Evolutionary conservation across 2,329 filamentous ascomycete genomes (phyloP).

Genomic region (Cadophora sp.): DNA sequence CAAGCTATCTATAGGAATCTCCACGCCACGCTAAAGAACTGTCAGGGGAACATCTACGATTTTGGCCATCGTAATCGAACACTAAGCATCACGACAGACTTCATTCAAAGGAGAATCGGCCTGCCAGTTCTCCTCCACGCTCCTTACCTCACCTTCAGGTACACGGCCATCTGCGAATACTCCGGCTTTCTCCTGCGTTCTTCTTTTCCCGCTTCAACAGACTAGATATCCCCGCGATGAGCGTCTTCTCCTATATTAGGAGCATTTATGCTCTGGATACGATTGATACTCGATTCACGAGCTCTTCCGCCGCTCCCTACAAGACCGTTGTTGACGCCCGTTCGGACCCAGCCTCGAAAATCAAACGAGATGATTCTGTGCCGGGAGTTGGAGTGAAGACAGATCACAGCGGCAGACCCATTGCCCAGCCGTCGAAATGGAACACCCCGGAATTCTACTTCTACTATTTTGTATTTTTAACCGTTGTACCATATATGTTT

Average conservation of each 20-base stretch:
- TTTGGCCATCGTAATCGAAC: background rate
- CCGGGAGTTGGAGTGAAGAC: slow-evolving; percentile 42
- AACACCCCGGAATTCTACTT: slow-evolving; percentile 83
- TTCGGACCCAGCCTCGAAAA: slow-evolving; percentile 48
- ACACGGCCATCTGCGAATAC: slow-evolving; percentile 14
- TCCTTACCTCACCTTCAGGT: slow-evolving; percentile 21
- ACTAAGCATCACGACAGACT: slow-evolving; percentile 9
- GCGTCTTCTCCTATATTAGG: slow-evolving; percentile 50
- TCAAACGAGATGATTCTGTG: slow-evolving; percentile 43
- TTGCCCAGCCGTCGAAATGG: slow-evolving; percentile 76
- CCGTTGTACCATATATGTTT: slow-evolving; percentile 84
- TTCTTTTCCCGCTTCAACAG: slow-evolving; percentile 10
- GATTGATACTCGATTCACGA: slow-evolving; percentile 76
- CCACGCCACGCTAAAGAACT: slow-evolving; percentile 2
- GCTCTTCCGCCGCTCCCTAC: slow-evolving; percentile 72
- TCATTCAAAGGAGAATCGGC: slow-evolving; percentile 11
- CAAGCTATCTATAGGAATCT: background rate
- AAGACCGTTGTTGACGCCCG: slow-evolving; percentile 61
- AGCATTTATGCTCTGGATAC: slow-evolving; percentile 71
- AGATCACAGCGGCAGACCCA: slow-evolving; percentile 53
- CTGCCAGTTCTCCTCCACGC: slow-evolving; percentile 22
- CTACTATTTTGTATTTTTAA: slow-evolving; percentile 74
- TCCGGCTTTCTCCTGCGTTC: background rate
- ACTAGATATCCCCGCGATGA: slow-evolving; percentile 41
- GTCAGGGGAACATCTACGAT: slow-evolving; percentile 10